Evolutionary conservation across 306 rosid genomes (phyloP).

Genomic region (Vigna unguiculata): DNA sequence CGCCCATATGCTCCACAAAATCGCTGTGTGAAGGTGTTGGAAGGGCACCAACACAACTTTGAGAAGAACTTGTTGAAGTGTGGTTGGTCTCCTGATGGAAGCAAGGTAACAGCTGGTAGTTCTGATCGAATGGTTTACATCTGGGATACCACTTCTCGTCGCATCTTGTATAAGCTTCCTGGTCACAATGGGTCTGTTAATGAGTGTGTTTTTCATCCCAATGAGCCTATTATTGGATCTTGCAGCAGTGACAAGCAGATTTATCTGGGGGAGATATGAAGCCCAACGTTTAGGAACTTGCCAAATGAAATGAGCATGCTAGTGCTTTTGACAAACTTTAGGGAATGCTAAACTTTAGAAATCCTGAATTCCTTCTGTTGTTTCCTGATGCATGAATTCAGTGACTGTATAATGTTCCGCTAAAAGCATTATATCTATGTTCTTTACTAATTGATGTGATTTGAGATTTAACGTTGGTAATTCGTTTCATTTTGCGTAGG

Average conservation of each 20-base stretch:
- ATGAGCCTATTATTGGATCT: constrained; percentile 83
- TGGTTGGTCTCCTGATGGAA: constrained; percentile 92
- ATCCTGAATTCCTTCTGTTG: constrained; percentile 22
- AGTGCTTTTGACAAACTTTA: constrained; percentile 23
- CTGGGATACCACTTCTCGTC: constrained; percentile 92
- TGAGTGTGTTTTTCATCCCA: constrained; percentile 84
- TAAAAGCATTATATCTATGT: constrained; percentile 19
- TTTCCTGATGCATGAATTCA: constrained; percentile 31
- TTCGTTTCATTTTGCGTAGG: neutral
- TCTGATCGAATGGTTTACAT: constrained; percentile 93
- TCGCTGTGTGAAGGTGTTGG: constrained; percentile 89
- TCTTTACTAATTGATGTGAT: constrained; percentile 34
- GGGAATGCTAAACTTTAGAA: constrained; percentile 32
- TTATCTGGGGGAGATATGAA: constrained; percentile 87
- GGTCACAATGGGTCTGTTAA: constrained; percentile 90
- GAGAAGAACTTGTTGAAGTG: constrained; percentile 90
- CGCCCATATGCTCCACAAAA: constrained; percentile 97
- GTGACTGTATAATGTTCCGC: constrained; percentile 41
- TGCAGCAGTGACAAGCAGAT: constrained; percentile 91
- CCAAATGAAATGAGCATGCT: constrained; percentile 34
- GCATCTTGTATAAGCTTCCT: constrained; percentile 92
- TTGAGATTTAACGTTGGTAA: constrained; percentile 32
- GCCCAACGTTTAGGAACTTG: constrained; percentile 27
- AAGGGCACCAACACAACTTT: constrained; percentile 97
- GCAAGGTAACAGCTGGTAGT: constrained; percentile 94